A percentile compares a stretch with the other conserved stretches of the same genome.
Evolutionary conservation across 2,329 filamentous ascomycete genomes (phyloP).

Genomic region (Orbilia quercus): DNA sequence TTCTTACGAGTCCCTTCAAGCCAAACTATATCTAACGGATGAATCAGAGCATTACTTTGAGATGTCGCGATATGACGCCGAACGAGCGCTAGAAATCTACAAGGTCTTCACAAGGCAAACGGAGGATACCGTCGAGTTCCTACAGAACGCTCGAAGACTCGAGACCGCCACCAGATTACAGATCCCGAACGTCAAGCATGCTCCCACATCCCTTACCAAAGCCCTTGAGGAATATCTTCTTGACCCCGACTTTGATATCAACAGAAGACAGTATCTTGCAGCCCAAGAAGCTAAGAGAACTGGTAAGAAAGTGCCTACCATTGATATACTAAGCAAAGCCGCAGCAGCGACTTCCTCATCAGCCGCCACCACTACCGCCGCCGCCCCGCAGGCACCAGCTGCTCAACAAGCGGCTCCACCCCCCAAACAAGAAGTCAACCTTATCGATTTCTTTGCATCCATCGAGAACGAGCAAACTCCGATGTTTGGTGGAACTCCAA

Average conservation of each 20-base stretch:
- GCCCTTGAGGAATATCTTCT: slow-evolving; percentile 94
- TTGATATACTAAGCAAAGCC: slow-evolving; percentile 61
- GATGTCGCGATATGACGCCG: slow-evolving; percentile 93
- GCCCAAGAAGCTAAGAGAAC: slow-evolving; percentile 79
- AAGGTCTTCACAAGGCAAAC: slow-evolving; percentile 91
- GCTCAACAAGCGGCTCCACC: slow-evolving; percentile 70
- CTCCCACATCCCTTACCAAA: slow-evolving; percentile 87
- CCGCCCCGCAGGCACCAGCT: slow-evolving; percentile 61
- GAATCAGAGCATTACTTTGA: slow-evolving; percentile 95
- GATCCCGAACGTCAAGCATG: slow-evolving; percentile 96
- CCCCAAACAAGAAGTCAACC: slow-evolving; percentile 68
- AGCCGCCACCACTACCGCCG: slow-evolving; percentile 58
- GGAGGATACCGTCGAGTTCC: slow-evolving; percentile 88
- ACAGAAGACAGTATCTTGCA: slow-evolving; percentile 88
- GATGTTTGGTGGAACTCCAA: slow-evolving; percentile 66
- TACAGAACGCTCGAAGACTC: slow-evolving; percentile 86
- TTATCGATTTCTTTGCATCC: slow-evolving; percentile 94
- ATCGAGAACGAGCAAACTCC: slow-evolving; percentile 89
- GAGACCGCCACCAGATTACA: slow-evolving; percentile 92
- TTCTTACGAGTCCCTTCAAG: neutral
- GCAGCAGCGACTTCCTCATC: slow-evolving; percentile 57
- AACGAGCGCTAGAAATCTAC: slow-evolving; percentile 90
- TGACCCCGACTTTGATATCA: slow-evolving; percentile 93
- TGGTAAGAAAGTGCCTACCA: slow-evolving; percentile 63
- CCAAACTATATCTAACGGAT: slow-evolving; percentile 13